A percentile compares a stretch with the other conserved stretches of the same genome.
phyloP scores from a whole-genome alignment of 495 filamentous ascomycete species.

The Lasiosphaeria miniovina region DNA sequence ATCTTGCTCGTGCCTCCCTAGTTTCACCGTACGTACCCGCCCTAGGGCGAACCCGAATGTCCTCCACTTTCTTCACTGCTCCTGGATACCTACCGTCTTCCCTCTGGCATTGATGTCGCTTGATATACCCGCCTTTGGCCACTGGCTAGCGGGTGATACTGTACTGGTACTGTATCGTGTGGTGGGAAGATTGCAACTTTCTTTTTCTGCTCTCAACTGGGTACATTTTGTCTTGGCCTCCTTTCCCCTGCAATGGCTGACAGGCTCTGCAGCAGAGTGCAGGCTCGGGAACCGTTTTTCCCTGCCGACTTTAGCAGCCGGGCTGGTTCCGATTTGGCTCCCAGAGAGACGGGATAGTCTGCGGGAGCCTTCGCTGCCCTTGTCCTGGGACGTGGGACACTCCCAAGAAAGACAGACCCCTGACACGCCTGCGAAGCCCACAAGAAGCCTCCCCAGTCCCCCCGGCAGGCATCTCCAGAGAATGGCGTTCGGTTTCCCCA shows the following conservation, averaged over 20 bases:
- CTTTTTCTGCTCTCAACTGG: neutral
- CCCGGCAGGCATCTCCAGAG: too few relatives aligned
- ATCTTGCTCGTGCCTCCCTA: neutral
- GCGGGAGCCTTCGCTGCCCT: neutral
- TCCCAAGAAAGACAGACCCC: neutral
- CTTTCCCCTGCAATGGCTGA: neutral
- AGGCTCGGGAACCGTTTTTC: neutral
- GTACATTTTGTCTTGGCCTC: neutral
- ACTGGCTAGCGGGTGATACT: neutral
- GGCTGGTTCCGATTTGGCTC: conserved; percentile 10
- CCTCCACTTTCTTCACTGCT: too few relatives aligned
- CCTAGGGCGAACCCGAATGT: too few relatives aligned
- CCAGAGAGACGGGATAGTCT: conserved; percentile 3
- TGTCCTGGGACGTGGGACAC: neutral
- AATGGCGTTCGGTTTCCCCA: too few relatives aligned
- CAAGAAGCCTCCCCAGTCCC: too few relatives aligned
- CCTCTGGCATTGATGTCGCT: neutral
- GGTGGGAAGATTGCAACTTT: neutral
- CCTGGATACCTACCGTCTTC: neutral
- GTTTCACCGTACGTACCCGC: neutral
- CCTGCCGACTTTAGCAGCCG: neutral
- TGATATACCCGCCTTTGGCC: neutral
- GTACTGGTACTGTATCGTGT: neutral
- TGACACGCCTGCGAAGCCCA: neutral
- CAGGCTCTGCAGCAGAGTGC: neutral